These are phyloP conservation scores for Hanseniaspora clermontiae DNA, from an alignment of 805 yeast species.

Conservation along the genomic window DNA sequence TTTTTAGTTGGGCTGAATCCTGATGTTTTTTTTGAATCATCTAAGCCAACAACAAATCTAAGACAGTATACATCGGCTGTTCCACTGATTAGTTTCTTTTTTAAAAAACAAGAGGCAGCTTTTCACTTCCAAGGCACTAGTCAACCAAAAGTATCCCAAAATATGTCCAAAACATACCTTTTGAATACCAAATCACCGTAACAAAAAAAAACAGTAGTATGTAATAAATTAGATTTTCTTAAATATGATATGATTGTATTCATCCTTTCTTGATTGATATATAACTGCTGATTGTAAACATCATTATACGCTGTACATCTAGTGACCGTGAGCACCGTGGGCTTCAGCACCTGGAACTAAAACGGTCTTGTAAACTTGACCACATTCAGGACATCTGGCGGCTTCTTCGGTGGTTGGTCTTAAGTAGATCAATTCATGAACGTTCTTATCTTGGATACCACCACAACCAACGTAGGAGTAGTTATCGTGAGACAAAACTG, in stretches of 20 bases:
- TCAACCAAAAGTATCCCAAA: too few species aligned
- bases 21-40: too few species aligned
- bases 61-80: too few species aligned
- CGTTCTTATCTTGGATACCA: slow-evolving; percentile 83
- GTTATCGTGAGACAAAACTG: slow-evolving; percentile 82
- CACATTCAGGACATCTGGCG: slow-evolving; percentile 98
- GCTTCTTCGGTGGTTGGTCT: slow-evolving; percentile 70
- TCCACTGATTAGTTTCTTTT: too few species aligned
- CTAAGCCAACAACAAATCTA: too few species aligned
- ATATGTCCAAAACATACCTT: too few species aligned
- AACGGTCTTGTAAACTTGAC: slow-evolving; percentile 82
- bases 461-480: slow-evolving; percentile 95
- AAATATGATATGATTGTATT: not conserved
- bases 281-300: not conserved
- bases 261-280: not conserved
- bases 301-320: not conserved
- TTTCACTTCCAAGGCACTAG: too few species aligned
- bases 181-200: too few species aligned
- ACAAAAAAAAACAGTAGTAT: too few species aligned
- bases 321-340: slow-evolving; percentile 31
- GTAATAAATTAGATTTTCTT: not conserved
- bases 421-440: slow-evolving; percentile 81
- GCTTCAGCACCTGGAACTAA: slow-evolving; percentile 64
- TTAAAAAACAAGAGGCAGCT: too few species aligned
- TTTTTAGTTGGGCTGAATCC: too few species aligned